Evolutionary conservation across 2,329 filamentous ascomycete genomes (phyloP).

Genomic region (Scedosporium dehoogii): DNA sequence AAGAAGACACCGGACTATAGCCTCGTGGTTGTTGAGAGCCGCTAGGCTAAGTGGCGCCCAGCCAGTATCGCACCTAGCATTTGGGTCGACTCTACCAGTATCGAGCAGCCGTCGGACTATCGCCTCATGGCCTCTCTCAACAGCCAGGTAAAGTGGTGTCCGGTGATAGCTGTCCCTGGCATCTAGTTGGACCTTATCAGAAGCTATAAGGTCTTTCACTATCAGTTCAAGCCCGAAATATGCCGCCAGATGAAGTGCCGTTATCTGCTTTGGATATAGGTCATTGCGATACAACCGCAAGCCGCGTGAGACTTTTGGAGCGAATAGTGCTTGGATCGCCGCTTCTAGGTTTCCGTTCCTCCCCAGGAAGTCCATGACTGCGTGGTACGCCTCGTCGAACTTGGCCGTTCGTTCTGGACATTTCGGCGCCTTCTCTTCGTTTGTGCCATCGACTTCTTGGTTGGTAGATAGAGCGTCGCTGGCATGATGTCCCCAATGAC

Average conservation of each 20-base stretch:
- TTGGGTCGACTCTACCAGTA: background rate
- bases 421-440: background rate
- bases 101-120: background rate
- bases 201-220: background rate
- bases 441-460: too few relatives aligned
- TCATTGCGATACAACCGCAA: too few relatives aligned
- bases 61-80: background rate
- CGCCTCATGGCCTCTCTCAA: background rate
- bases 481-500: conserved; percentile 23
- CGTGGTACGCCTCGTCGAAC: background rate
- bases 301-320: too few relatives aligned
- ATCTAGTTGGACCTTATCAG: background rate
- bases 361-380: too few relatives aligned
- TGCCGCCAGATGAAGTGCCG: too few relatives aligned
- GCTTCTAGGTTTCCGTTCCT: too few relatives aligned
- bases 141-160: background rate
- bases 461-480: background rate
- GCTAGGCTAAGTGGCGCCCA: background rate
- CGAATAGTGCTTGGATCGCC: too few relatives aligned
- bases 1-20: background rate
- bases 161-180: background rate
- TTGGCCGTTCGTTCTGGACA: background rate
- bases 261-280: too few relatives aligned
- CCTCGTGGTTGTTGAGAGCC: background rate
- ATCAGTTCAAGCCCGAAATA: background rate